Evolutionary conservation across 768 basidiomycete genomes (phyloP).

Genomic region (Piloderma croceum): DNA sequence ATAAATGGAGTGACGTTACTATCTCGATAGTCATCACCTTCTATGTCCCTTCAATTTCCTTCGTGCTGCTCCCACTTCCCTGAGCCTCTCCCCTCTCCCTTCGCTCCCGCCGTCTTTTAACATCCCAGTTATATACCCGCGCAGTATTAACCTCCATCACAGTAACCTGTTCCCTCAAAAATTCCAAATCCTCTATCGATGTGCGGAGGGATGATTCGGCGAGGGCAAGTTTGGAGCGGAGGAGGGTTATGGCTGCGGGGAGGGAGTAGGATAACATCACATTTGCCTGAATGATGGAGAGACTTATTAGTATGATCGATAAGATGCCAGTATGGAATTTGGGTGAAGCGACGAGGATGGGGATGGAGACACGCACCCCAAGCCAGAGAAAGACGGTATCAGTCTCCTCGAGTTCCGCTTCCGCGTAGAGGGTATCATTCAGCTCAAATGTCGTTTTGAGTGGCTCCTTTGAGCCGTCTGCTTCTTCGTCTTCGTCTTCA

Average conservation of each 20-base stretch:
- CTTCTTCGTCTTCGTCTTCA: slow-evolving; percentile 46
- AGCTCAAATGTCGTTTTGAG: slow-evolving; percentile 88
- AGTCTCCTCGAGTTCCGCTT: slow-evolving; percentile 80
- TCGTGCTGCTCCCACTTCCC: slow-evolving; percentile 2
- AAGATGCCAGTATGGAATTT: neutral
- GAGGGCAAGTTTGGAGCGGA: slow-evolving; percentile 65
- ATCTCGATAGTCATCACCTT: neutral
- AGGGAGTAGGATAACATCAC: slow-evolving; percentile 95
- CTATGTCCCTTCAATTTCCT: neutral
- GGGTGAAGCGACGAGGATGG: slow-evolving; percentile 1
- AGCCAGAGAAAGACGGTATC: slow-evolving; percentile 95
- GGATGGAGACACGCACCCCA: slow-evolving; percentile 54
- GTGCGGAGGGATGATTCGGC: slow-evolving; percentile 64
- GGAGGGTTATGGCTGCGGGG: slow-evolving; percentile 65
- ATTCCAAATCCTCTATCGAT: slow-evolving; percentile 85
- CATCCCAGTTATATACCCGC: slow-evolving; percentile 94
- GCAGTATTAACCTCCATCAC: slow-evolving; percentile 97
- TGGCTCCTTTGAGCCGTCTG: slow-evolving; percentile 37
- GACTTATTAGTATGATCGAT: neutral
- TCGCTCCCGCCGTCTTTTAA: slow-evolving; percentile 68
- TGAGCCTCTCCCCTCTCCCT: slow-evolving; percentile 35
- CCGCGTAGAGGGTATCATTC: slow-evolving; percentile 91
- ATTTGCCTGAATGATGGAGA: slow-evolving; percentile 61
- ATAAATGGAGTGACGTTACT: neutral
- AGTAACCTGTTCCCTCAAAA: slow-evolving; percentile 89